phyloP scores from a whole-genome alignment of 2,329 filamentous ascomycete species.

The Metarhizium album region DNA sequence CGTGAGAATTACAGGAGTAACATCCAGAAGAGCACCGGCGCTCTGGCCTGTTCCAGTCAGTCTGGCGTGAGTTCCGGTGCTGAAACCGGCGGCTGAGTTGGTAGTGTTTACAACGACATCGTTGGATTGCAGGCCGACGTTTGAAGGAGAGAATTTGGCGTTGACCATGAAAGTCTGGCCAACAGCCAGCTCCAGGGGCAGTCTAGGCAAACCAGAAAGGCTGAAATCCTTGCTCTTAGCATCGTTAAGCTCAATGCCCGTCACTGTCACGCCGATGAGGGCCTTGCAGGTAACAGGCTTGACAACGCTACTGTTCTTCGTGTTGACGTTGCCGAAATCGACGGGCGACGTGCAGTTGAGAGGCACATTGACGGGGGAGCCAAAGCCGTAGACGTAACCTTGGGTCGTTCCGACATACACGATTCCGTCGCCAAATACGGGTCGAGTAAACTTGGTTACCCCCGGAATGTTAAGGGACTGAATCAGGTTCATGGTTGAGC shows the following conservation, averaged over 20 bases:
- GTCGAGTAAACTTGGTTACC: conserved; percentile 44
- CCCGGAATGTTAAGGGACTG: conserved; percentile 40
- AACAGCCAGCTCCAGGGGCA: conserved; percentile 19
- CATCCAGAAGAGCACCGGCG: conserved; percentile 29
- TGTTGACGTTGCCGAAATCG: conserved; percentile 34
- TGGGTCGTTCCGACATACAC: conserved; percentile 41
- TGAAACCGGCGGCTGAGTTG: conserved; percentile 34
- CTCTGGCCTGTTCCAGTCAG: conserved; percentile 40
- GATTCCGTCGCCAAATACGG: conserved; percentile 46
- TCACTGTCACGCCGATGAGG: conserved; percentile 31
- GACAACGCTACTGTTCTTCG: conserved; percentile 21
- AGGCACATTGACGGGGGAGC: conserved; percentile 41
- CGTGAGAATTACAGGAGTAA: conserved; percentile 36
- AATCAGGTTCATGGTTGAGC: conserved; percentile 35
- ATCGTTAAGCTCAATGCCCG: conserved; percentile 23
- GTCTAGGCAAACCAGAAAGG: conserved; percentile 23
- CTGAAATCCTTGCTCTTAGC: conserved; percentile 25
- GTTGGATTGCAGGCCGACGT: conserved; percentile 36
- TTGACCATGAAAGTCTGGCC: conserved; percentile 32
- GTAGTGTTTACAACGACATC: conserved; percentile 37
- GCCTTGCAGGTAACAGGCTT: conserved; percentile 36
- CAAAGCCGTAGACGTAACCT: conserved; percentile 44
- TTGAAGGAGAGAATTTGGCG: conserved; percentile 32
- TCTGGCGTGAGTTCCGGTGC: conserved; percentile 32
- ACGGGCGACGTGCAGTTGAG: conserved; percentile 41